Evolutionary conservation across 495 filamentous ascomycete genomes (phyloP).

Genomic region (Acidomyces sp.): DNA sequence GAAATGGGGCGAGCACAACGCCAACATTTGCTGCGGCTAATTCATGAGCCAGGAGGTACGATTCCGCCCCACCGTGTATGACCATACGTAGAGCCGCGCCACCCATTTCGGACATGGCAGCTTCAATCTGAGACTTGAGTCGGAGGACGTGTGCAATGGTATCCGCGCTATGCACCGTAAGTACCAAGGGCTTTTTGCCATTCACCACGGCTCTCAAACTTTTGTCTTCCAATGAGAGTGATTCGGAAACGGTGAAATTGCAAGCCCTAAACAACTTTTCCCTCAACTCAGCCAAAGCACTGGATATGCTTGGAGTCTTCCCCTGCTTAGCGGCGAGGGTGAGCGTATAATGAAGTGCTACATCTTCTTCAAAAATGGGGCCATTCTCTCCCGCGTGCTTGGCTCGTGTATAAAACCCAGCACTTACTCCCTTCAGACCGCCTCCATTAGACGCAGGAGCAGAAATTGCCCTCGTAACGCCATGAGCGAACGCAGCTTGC

Average conservation of each 20-base stretch:
- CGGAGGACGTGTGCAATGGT: conserved; percentile 22
- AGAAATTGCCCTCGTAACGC: conserved; percentile 38
- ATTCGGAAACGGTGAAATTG: conserved; percentile 5
- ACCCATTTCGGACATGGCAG: neutral
- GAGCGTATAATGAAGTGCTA: conserved; percentile 33
- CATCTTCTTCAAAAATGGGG: conserved; percentile 31
- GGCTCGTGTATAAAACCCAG: conserved; percentile 33
- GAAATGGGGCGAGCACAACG: conserved; percentile 22
- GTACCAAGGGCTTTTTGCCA: conserved; percentile 17
- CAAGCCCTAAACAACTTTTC: conserved; percentile 20
- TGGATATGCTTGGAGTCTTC: conserved; percentile 17
- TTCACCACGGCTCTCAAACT: conserved; percentile 18
- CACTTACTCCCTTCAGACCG: conserved; percentile 36
- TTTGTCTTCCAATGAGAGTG: conserved; percentile 6
- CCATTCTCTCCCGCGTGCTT: conserved; percentile 31
- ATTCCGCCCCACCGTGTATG: conserved; percentile 22
- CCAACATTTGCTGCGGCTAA: conserved; percentile 16
- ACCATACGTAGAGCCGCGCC: conserved; percentile 8
- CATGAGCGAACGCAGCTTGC: conserved; percentile 33
- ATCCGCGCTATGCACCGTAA: conserved; percentile 23
- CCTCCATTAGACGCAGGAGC: conserved; percentile 30
- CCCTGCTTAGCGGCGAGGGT: conserved; percentile 18
- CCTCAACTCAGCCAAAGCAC: conserved; percentile 14
- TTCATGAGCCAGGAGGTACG: conserved; percentile 18
- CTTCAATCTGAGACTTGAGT: conserved; percentile 20